Conservation (phyloP, 225 moss, liverwort and hornwort species). For the Pseudoscleropodium purum region DNA sequence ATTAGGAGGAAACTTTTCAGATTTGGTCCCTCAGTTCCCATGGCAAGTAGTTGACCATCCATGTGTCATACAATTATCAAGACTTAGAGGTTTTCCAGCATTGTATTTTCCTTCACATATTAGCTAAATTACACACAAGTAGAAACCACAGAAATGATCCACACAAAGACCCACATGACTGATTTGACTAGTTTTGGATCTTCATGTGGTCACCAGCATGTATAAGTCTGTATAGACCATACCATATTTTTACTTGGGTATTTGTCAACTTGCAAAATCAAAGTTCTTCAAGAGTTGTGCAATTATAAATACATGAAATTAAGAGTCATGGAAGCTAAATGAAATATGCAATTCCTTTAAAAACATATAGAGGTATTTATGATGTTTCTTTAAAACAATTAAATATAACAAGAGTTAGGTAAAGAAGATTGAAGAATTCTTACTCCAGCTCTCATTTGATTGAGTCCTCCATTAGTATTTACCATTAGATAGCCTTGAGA, state of each 20-base stretch:
- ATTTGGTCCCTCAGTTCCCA: neutral
- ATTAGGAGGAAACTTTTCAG: neutral
- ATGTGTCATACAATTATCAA: too few species aligned
- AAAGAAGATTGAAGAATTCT: neutral
- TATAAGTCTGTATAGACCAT: neutral
- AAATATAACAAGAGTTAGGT: neutral
- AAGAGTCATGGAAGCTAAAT: neutral
- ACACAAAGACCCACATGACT: neutral
- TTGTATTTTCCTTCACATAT: neutral
- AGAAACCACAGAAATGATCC: rapidly evolving
- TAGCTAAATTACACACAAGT: neutral
- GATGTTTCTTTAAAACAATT: neutral
- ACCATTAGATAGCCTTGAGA: conserved; percentile 44
- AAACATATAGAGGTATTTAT: neutral
- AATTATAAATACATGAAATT: neutral
- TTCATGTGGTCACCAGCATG: neutral
- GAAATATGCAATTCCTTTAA: neutral
- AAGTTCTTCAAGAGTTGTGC: too few species aligned
- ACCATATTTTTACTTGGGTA: neutral
- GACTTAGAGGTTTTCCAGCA: neutral
- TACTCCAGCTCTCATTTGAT: conserved; percentile 98
- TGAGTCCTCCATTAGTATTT: conserved; percentile 80
- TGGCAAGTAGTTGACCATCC: neutral
- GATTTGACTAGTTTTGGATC: neutral
- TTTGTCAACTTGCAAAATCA: neutral